Percentiles rank a stretch among this genome's conserved stretches.
Conservation (phyloP, 106 monocot genomes). For the Chionographis japonica region DNA sequence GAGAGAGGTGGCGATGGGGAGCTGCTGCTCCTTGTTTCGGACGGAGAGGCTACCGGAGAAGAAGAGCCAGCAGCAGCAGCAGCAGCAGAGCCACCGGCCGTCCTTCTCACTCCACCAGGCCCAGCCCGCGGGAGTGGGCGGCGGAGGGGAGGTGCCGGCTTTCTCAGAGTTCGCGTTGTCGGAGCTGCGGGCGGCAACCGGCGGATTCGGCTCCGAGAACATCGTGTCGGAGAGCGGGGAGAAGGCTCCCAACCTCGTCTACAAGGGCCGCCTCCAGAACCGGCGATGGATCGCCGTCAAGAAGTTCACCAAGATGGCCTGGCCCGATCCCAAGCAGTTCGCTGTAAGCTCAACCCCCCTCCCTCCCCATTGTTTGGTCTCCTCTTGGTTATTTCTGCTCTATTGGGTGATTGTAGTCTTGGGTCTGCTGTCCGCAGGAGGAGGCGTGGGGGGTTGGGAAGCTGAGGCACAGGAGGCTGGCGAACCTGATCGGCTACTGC, state of each 20-base stretch:
- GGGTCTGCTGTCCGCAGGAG: constrained; percentile 37
- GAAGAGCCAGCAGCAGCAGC: constrained; percentile 11
- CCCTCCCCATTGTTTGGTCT: background rate
- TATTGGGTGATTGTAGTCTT: background rate
- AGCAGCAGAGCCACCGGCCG: constrained; percentile 7
- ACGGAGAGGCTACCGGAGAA: constrained; percentile 34
- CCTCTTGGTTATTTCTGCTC: background rate
- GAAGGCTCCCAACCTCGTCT: constrained; percentile 88
- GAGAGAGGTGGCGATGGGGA: constrained; percentile 48
- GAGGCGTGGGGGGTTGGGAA: constrained; percentile 75
- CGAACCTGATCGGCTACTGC: constrained; percentile 79
- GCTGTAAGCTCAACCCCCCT: constrained; percentile 32
- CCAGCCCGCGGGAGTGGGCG: background rate
- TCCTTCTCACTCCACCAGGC: constrained; percentile 18
- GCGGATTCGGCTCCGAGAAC: constrained; percentile 61
- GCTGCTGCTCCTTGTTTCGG: constrained; percentile 55
- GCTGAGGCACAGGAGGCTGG: constrained; percentile 51
- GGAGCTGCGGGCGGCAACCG: constrained; percentile 72
- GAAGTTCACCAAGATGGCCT: constrained; percentile 92
- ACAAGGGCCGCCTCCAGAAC: constrained; percentile 65
- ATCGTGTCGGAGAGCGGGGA: constrained; percentile 95
- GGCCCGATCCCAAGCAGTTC: constrained; percentile 99
- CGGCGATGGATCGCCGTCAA: constrained; percentile 85
- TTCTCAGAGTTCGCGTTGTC: constrained; percentile 69
- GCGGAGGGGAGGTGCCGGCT: constrained; percentile 41